phyloP scores from a whole-genome alignment of 441 rosid species.

The Rhodomyrtus psidioides region DNA sequence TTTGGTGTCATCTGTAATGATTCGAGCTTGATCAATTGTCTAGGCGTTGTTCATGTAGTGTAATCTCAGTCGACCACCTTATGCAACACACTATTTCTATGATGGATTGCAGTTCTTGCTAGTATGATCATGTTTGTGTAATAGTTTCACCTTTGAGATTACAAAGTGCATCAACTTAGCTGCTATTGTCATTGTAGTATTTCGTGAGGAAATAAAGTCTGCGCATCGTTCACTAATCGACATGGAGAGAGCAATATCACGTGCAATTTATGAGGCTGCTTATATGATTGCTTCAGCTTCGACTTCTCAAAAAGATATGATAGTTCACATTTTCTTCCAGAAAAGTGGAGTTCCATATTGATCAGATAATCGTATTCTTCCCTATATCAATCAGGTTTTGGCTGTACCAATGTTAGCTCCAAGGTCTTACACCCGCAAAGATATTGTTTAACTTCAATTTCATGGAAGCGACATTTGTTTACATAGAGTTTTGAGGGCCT shows the following conservation, averaged over 20 bases:
- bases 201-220: background rate
- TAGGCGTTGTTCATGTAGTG: background rate
- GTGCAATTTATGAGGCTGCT: background rate
- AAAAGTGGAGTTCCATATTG: background rate
- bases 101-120: background rate
- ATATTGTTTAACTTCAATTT: constrained; percentile 87
- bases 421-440: constrained; percentile 82
- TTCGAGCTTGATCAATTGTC: background rate
- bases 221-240: background rate
- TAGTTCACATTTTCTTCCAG: background rate
- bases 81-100: background rate
- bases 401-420: constrained; percentile 93
- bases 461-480: constrained; percentile 84
- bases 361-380: background rate
- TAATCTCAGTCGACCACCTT: background rate
- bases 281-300: background rate
- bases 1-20: background rate
- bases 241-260: background rate
- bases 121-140: background rate
- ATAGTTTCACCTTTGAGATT: background rate
- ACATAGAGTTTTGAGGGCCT: constrained; percentile 74
- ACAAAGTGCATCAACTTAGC: background rate
- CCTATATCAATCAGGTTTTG: constrained; percentile 40
- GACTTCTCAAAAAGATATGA: background rate
- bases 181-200: background rate